phyloP scores from a whole-genome alignment of 257 asterid species.

The Fraxinus anomala region DNA sequence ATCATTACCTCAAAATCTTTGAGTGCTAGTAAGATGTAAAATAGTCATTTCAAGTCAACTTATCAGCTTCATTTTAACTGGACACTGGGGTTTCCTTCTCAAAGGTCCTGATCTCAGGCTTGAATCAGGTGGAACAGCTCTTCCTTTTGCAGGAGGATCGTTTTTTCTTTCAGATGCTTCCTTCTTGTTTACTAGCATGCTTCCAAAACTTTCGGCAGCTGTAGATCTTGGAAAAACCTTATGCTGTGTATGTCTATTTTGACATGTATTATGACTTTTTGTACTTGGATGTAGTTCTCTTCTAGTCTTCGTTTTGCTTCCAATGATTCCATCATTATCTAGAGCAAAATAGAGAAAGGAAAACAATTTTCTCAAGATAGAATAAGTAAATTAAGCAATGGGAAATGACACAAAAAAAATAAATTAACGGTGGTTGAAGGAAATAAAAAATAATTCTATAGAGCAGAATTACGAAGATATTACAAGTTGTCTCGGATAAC shows the following conservation, averaged over 20 bases:
- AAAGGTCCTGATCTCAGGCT: conserved; percentile 26
- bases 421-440: not conserved
- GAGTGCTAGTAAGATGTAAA: not conserved
- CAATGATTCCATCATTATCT: conserved; percentile 68
- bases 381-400: not conserved
- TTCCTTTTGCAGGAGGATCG: conserved; percentile 36
- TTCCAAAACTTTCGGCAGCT: conserved; percentile 35
- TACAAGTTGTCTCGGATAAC: not conserved
- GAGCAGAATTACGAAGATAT: not conserved
- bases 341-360: conserved; percentile 22
- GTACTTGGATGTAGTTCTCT: conserved; percentile 41
- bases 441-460: not conserved
- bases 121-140: conserved; percentile 33
- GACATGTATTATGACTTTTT: conserved; percentile 35
- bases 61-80: conserved; percentile 11
- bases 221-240: conserved; percentile 49
- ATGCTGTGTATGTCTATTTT: conserved; percentile 51
- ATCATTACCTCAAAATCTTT: not conserved
- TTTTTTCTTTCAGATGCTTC: conserved; percentile 31
- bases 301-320: conserved; percentile 47
- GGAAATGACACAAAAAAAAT: not conserved
- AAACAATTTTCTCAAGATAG: conserved; percentile 12
- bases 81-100: conserved; percentile 24
- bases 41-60: conserved; percentile 7
- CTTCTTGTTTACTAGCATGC: conserved; percentile 32